Evolutionary conservation across 1,284 basidiomycete species (phyloP), one percentile per base, ranked within the genome.

Genomic region (Malassezia globosa): DNA sequence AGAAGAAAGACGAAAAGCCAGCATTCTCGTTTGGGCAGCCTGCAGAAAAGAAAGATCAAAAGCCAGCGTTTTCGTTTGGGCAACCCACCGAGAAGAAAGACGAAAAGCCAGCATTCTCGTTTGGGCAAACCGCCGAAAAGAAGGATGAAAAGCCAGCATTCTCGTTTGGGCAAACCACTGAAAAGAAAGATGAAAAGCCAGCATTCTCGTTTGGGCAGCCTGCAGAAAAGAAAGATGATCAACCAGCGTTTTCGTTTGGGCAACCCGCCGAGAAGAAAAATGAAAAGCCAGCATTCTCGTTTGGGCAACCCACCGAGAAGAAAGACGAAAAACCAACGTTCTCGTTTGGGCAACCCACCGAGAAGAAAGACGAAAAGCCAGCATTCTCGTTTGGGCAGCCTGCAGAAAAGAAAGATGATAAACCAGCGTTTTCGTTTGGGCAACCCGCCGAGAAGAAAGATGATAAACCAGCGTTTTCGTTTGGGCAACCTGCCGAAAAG

Each of bases 351-450:
- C 18, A 14, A n/a, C 26, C 37, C 4, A 22, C 18, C 4, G 39
- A 38, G 31, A 45, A 51, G 48, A 31, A 31, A 11, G 37, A 41
- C 11, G 29, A 26, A 22, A 16, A 41, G 19, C 11, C 48, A 21
- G 18, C 51, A 29, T 64, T 60, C 45, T 58, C 60, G 13, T 63
- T 61, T 41, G 57, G 59, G 14, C 16, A 16, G 5, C n/a, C 26
- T 16, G n/a, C 40, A 31, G 27, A 42, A 13, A 42, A 42, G 19
- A n/a, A 3, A 23, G 41, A 42, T 22, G 29, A 23, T 7, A 42
- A 41, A 25, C 37, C 46, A 7, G 38, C 38, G 5, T 44, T 50
- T 29, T 37, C 39, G 5, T 54, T 54, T 29, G 46, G 47, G n/a
- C 21, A 43, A 18, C 13, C 4, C 3, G 7, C 31, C 4, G 31